Evolutionary conservation across 305 asterid species (phyloP).

Genomic region (Fraxinus angustifolia): DNA sequence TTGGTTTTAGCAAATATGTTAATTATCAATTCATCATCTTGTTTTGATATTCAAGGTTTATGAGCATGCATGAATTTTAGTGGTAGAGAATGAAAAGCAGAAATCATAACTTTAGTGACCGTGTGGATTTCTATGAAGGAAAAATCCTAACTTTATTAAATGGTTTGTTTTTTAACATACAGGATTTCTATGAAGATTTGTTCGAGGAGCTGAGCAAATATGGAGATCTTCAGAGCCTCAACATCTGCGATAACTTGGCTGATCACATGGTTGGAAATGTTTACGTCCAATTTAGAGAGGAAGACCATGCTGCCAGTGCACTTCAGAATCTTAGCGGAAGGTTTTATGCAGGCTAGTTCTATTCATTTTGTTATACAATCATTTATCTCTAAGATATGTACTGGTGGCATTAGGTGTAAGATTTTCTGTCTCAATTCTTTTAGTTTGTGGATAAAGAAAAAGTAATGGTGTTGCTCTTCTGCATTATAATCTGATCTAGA

Average conservation of each 20-base stretch:
- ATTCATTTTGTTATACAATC: slow-evolving; percentile 9
- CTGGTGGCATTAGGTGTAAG: neutral
- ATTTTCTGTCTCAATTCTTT: neutral
- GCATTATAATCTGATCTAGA: neutral
- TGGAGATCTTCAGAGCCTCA: slow-evolving; percentile 34
- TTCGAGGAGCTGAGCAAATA: slow-evolving; percentile 36
- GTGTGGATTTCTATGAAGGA: slow-evolving; percentile 25
- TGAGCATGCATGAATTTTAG: neutral
- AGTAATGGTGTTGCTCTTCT: neutral
- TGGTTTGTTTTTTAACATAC: neutral
- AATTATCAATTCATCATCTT: neutral
- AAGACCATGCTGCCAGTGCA: slow-evolving; percentile 34
- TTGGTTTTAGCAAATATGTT: neutral
- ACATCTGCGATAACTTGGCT: slow-evolving; percentile 35
- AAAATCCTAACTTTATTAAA: neutral
- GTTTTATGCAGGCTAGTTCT: slow-evolving; percentile 31
- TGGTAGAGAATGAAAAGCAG: neutral
- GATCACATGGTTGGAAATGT: slow-evolving; percentile 43
- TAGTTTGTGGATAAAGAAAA: neutral
- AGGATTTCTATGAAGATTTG: slow-evolving; percentile 37
- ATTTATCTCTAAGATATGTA: neutral
- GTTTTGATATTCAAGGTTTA: neutral
- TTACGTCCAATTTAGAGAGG: slow-evolving; percentile 35
- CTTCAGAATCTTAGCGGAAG: slow-evolving; percentile 34
- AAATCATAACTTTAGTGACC: neutral